A percentile compares a stretch with the other conserved stretches of the same genome.
phyloP scores from a whole-genome alignment of 1,139 yeast species.

The Saccharomyces hybrid region DNA sequence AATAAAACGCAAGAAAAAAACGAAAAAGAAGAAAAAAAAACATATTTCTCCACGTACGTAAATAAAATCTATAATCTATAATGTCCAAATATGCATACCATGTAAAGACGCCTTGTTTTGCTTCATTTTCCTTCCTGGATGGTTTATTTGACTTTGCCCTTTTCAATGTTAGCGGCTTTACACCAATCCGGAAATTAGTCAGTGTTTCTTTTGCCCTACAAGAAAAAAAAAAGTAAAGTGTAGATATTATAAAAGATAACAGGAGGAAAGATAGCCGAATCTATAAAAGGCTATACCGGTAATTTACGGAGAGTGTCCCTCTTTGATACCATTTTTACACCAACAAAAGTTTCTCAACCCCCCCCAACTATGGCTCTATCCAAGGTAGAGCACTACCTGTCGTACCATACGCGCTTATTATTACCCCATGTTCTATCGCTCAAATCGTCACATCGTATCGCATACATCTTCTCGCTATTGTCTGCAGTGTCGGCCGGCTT shows the following conservation, averaged over 20 bases:
- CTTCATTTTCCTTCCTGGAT: neutral
- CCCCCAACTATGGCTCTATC: slow-evolving; percentile 17
- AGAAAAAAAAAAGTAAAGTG: neutral
- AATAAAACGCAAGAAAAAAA: neutral
- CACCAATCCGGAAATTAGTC: neutral
- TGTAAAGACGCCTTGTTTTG: neutral
- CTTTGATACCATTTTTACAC: neutral
- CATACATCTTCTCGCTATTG: slow-evolving; percentile 36
- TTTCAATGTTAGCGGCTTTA: neutral
- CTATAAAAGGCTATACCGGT: neutral
- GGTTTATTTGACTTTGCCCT: neutral
- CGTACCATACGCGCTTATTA: slow-evolving; percentile 33
- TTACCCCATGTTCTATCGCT: slow-evolving; percentile 29
- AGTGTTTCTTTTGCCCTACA: neutral
- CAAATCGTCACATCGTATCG: slow-evolving; percentile 30
- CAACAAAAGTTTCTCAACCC: neutral
- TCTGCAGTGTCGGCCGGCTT: slow-evolving; percentile 78
- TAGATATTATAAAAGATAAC: neutral
- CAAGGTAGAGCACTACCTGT: slow-evolving; percentile 34
- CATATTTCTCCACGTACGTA: neutral
- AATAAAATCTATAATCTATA: neutral
- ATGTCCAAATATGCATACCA: neutral
- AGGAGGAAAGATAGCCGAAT: too few species aligned
- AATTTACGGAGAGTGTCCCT: neutral
- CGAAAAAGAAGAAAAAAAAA: neutral